Evolutionary conservation across 2,329 filamentous ascomycete genomes (phyloP).

Genomic region (Teratosphaeria epicoccoides): DNA sequence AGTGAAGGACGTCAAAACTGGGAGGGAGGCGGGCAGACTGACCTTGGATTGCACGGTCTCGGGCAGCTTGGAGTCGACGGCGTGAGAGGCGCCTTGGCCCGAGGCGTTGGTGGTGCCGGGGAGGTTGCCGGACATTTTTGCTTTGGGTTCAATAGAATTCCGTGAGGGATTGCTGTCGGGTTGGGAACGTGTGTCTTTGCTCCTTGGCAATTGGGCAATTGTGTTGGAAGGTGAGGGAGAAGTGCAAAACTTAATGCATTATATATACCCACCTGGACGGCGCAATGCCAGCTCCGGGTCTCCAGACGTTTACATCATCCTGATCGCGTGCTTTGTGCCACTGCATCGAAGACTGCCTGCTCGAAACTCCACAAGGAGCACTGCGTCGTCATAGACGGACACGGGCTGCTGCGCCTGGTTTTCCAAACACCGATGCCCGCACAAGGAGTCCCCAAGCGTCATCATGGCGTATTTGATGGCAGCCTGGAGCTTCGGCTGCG

Average conservation of each 20-base stretch:
- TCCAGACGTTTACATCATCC: not conserved
- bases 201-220: too few relatives aligned
- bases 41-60: not conserved
- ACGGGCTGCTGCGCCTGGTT: not conserved
- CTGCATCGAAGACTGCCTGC: not conserved
- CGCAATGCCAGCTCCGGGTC: not conserved
- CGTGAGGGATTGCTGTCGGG: too few relatives aligned
- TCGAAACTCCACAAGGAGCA: not conserved
- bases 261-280: not conserved
- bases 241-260: not conserved
- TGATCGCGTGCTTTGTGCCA: not conserved
- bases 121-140: not conserved
- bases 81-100: conserved; percentile 1
- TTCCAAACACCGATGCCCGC: not conserved
- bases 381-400: not conserved
- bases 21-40: not conserved
- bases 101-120: not conserved
- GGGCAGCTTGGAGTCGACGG: not conserved
- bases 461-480: not conserved
- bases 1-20: not conserved
- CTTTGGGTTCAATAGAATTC: too few relatives aligned
- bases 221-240: too few relatives aligned
- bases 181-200: too few relatives aligned
- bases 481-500: too few relatives aligned
- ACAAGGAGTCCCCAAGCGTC: not conserved